Evolutionary conservation across 805 yeast species (phyloP), one percentile per base, ranked within the genome.

Genomic region (Wickerhamiella kurtzmanii): DNA sequence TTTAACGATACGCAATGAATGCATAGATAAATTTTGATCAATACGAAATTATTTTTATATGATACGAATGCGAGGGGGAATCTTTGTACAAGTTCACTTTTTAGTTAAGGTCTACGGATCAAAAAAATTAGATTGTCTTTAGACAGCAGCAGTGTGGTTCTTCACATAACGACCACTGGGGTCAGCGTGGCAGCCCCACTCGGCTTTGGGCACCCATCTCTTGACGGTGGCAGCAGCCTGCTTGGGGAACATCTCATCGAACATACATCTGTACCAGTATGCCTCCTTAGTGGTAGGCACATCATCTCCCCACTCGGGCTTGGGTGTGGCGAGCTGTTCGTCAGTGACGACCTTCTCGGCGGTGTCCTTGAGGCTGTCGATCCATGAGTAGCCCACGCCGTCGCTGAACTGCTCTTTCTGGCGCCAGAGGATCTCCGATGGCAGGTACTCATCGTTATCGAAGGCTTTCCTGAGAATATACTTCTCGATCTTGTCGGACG

Each of bases 161-260:
- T 83, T 77, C 57, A 95, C 96, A 64, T 73, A 89, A 72, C 99
- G 84, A 56, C 99, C 99, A 48, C 95, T 83, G 46, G 99, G 99
- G 69, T 92, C 99, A 60, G 81, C 95, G 62, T 88, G 87, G 71
- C 98, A 92, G 56, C 99, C 99, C 99, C 99, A 92, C 68, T 92
- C 98, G 53, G 97, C 97, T 76, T 92, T 92, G 65, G 99, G 99
- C 68, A 92, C 70, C 99, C 99, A 92, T 76, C 98, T 82, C 96
- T 85, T 87, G 50, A 92, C 99, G 17, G 98, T 92, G 37, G 79
- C 71, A 50, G 95, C 96, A 54, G 94, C 98, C 55, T 96, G 92
- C 67, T 79, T 74, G 51, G 88, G 83, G 82, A 87, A 92, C 59
- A 85, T 69, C 60, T 83, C 94, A 68, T 92, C 98, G 60, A 92